Evolutionary conservation across 495 filamentous ascomycete species (phyloP).

Genomic region (Penicillium coprophilum): DNA sequence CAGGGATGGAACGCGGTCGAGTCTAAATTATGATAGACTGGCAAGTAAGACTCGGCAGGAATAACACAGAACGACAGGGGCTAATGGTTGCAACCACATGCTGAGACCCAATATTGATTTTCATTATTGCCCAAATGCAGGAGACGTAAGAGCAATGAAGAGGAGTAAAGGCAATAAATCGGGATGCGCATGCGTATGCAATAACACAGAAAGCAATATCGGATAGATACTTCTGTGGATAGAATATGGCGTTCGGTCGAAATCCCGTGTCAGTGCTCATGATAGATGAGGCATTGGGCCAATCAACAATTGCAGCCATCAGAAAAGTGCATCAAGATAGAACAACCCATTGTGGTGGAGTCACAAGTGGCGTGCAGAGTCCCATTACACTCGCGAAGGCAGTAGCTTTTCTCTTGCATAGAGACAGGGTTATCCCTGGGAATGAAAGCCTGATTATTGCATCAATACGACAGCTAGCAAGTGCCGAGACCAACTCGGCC

Average conservation of each 20-base stretch:
- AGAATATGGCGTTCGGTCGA: slow-evolving; percentile 15
- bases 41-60: slow-evolving; percentile 19
- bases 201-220: slow-evolving; percentile 28
- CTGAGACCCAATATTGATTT: slow-evolving; percentile 24
- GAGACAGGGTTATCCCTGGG: slow-evolving; percentile 31
- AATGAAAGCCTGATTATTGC: slow-evolving; percentile 33
- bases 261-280: slow-evolving; percentile 22
- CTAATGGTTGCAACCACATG: slow-evolving; percentile 29
- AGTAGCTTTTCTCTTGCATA: slow-evolving; percentile 26
- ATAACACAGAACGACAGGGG: slow-evolving; percentile 9
- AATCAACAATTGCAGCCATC: slow-evolving; percentile 23
- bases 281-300: slow-evolving; percentile 21
- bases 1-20: slow-evolving; percentile 24
- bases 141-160: slow-evolving; percentile 17
- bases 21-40: slow-evolving; percentile 25
- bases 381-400: slow-evolving; percentile 22
- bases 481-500: slow-evolving; percentile 31
- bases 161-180: slow-evolving; percentile 15
- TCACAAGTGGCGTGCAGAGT: slow-evolving; percentile 24
- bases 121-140: slow-evolving; percentile 19
- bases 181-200: slow-evolving; percentile 23
- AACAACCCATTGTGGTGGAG: slow-evolving; percentile 22
- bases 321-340: slow-evolving; percentile 11
- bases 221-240: slow-evolving; percentile 16
- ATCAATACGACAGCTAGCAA: slow-evolving; percentile 45